Conservation (phyloP, 345 rosid species). For the Populus euphratica region DNA sequence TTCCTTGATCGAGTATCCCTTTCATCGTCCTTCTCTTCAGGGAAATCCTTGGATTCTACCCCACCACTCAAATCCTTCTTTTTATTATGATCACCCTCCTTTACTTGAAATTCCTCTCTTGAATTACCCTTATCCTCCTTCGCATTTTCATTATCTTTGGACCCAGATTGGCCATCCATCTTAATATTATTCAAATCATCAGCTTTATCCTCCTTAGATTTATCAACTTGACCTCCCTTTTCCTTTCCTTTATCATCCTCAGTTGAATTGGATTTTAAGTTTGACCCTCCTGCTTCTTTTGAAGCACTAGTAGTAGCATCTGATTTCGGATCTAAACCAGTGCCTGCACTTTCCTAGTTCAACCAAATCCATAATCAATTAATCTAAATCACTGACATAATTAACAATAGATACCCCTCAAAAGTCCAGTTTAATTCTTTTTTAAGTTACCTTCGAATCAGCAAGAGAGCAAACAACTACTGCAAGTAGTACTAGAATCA, state of each 20-base stretch:
- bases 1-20: slow-evolving; percentile 22
- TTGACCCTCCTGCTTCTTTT: slow-evolving; percentile 17
- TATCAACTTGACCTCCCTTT: slow-evolving; percentile 5
- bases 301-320: slow-evolving; percentile 13
- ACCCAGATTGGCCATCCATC: neutral
- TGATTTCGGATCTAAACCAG: slow-evolving; percentile 19
- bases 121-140: slow-evolving; percentile 6
- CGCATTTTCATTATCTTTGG: slow-evolving; percentile 1
- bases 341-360: slow-evolving; percentile 24
- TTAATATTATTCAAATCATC: neutral
- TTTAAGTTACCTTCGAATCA: slow-evolving; percentile 42
- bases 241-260: slow-evolving; percentile 10
- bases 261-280: slow-evolving; percentile 18
- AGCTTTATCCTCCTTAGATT: neutral
- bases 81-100: slow-evolving; percentile 12
- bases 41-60: slow-evolving; percentile 12
- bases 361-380: neutral
- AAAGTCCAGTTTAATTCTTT: neutral
- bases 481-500: slow-evolving; percentile 36
- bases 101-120: slow-evolving; percentile 7
- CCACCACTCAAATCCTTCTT: slow-evolving; percentile 7
- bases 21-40: slow-evolving; percentile 12
- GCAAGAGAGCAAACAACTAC: slow-evolving; percentile 24
- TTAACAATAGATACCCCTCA: neutral
- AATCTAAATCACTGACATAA: neutral